Percentiles rank a stretch among this genome's conserved stretches.
phyloP scores from a whole-genome alignment of 2,329 filamentous ascomycete species.

The Pseudogymnoascus sp. region DNA sequence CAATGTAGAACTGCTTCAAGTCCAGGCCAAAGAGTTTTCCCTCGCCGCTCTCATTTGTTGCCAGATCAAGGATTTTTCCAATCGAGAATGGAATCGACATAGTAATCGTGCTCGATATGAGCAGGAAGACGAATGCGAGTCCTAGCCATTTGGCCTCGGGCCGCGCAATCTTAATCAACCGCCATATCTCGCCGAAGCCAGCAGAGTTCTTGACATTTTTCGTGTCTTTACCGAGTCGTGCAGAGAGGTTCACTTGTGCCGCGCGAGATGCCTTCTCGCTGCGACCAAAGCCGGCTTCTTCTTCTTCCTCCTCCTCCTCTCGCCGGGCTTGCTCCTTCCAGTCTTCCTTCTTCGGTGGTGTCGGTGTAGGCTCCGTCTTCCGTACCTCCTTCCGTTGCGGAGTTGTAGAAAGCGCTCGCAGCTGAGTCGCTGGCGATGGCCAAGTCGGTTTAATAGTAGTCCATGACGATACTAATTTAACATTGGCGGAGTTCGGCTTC shows the following conservation, averaged over 20 bases:
- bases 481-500: background rate
- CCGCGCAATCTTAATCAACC: slow-evolving; percentile 79
- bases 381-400: background rate
- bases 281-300: slow-evolving; percentile 56
- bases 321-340: slow-evolving; percentile 31
- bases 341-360: slow-evolving; percentile 25
- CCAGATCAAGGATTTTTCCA: slow-evolving; percentile 87
- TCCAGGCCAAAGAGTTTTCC: slow-evolving; percentile 74
- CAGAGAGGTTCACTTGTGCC: slow-evolving; percentile 81
- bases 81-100: slow-evolving; percentile 97
- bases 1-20: slow-evolving; percentile 80
- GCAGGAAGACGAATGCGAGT: slow-evolving; percentile 73
- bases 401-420: slow-evolving; percentile 25
- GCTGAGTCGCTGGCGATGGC: slow-evolving; percentile 24
- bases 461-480: slow-evolving; percentile 11
- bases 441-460: slow-evolving; percentile 21
- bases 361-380: slow-evolving; percentile 16
- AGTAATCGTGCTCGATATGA: slow-evolving; percentile 85
- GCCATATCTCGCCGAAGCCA: slow-evolving; percentile 70
- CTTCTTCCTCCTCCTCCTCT: slow-evolving; percentile 35
- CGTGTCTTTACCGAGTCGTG: slow-evolving; percentile 79
- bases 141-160: slow-evolving; percentile 74
- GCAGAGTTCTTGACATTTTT: slow-evolving; percentile 46
- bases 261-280: slow-evolving; percentile 83
- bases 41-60: slow-evolving; percentile 64